Conservation (phyloP, 2,329 filamentous ascomycete species). For the Aotearoamyces nothofagi region DNA sequence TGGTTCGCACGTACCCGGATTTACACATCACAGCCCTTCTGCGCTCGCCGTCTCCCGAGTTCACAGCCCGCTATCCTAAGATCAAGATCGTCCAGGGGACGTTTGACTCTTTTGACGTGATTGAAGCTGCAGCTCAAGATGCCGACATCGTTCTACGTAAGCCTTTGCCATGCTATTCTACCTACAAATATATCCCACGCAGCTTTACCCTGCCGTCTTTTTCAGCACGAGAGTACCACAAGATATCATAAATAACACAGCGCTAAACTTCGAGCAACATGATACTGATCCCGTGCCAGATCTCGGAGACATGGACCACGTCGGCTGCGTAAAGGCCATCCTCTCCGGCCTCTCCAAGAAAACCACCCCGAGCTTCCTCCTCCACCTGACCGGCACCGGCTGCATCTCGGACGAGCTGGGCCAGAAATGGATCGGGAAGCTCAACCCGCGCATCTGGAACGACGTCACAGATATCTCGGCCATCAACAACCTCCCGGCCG, state of each 20-base stretch:
- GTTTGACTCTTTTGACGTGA: too few species aligned
- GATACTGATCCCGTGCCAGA: too few species aligned
- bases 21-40: conserved; percentile 5
- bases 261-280: too few species aligned
- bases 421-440: conserved; percentile 3
- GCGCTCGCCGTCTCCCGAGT: conserved; percentile 1
- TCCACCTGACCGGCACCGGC: conserved; percentile 4
- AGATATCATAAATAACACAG: too few species aligned
- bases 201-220: too few species aligned
- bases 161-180: too few species aligned
- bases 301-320: conserved; percentile 6
- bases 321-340: conserved; percentile 4
- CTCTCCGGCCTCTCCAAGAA: conserved; percentile 5
- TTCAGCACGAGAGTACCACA: too few species aligned
- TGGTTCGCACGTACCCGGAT: conserved; percentile 3
- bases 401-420: conserved; percentile 1
- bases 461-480: conserved; percentile 3
- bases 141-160: too few species aligned
- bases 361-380: too few species aligned
- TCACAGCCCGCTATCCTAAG: background rate
- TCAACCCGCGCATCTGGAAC: conserved; percentile 5
- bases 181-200: too few species aligned
- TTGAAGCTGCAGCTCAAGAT: too few species aligned
- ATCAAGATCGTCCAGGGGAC: background rate
- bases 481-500: conserved; percentile 4